Evolutionary conservation across 305 asterid species (phyloP).

Genomic region (Fraxinus sp.): DNA sequence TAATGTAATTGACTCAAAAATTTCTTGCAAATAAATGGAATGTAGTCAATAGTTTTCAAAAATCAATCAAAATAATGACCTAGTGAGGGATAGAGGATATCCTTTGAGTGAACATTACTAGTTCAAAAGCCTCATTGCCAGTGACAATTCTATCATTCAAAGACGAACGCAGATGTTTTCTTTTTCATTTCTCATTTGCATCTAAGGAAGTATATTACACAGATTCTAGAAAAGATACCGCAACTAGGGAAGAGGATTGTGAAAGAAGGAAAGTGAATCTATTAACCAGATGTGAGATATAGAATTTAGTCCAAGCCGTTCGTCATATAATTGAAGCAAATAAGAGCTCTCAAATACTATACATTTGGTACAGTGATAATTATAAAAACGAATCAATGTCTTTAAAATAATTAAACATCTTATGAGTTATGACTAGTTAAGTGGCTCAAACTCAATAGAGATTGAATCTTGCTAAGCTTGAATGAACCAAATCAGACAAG

Average conservation of each 20-base stretch:
- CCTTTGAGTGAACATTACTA: constrained; percentile 3
- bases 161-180: neutral
- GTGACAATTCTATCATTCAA: neutral
- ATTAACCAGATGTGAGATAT: neutral
- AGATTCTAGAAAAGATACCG: neutral
- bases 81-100: neutral
- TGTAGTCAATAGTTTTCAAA: neutral
- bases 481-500: neutral
- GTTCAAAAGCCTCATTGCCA: constrained; percentile 11
- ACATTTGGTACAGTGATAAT: neutral
- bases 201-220: neutral
- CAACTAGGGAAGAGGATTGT: neutral
- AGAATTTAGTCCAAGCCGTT: neutral
- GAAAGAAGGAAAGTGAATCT: neutral
- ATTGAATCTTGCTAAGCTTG: neutral
- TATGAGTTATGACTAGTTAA: neutral
- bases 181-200: neutral
- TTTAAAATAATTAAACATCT: neutral
- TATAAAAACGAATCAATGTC: neutral
- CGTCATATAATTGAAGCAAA: neutral
- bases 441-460: neutral
- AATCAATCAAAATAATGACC: neutral
- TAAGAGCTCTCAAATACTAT: neutral
- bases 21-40: neutral
- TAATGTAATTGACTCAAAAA: constrained; percentile 6